phyloP scores from a whole-genome alignment of 768 basidiomycete genomes.

The Pulveroboletus sp. region DNA sequence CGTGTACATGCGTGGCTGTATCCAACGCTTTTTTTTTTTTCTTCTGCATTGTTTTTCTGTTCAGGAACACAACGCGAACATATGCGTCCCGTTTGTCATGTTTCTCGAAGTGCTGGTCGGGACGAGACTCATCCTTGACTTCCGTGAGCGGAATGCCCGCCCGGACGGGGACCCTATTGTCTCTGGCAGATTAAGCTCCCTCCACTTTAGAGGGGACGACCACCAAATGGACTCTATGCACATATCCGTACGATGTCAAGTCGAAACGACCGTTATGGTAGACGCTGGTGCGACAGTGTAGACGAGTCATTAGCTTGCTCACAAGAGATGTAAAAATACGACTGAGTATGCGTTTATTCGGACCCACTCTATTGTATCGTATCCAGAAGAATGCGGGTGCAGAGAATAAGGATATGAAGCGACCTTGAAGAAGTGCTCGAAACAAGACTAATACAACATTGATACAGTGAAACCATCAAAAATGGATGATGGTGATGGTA shows the following conservation, averaged over 20 bases:
- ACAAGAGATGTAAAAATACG: constrained; percentile 18
- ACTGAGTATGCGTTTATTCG: not conserved
- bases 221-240: not conserved
- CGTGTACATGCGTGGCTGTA: not conserved
- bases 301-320: constrained; percentile 2
- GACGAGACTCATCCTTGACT: constrained; percentile 29
- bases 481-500: not conserved
- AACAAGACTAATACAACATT: constrained; percentile 13
- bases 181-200: constrained; percentile 10
- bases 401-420: constrained; percentile 7
- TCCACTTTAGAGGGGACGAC: constrained; percentile 12
- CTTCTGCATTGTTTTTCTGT: too few relatives aligned
- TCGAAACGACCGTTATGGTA: constrained; percentile 13
- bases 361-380: not conserved
- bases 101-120: constrained; percentile 28
- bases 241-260: constrained; percentile 12
- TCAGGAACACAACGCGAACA: constrained; percentile 25
- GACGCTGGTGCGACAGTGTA: constrained; percentile 1
- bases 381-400: constrained; percentile 10
- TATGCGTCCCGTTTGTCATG: constrained; percentile 31
- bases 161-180: constrained; percentile 6
- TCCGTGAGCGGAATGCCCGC: constrained; percentile 27
- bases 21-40: not conserved
- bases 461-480: constrained; percentile 2
- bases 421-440: constrained; percentile 4